These are phyloP conservation scores for Sapria himalayana DNA, from an alignment of 345 rosid species.

Conservation along the genomic window DNA sequence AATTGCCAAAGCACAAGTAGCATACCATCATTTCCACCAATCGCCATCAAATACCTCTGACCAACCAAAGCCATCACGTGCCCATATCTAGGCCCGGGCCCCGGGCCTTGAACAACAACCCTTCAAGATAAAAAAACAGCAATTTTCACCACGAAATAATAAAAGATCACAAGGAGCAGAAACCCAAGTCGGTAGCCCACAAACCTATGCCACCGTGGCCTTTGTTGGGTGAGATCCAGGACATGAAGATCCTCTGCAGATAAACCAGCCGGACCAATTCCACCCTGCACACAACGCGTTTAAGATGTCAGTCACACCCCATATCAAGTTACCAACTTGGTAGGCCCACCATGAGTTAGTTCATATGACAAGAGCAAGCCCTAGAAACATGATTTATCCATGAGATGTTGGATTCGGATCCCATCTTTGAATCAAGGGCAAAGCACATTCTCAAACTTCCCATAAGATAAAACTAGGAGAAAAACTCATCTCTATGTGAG, in stretches of 20 bases:
- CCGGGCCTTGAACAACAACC: conserved; percentile 98
- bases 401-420: too few relatives aligned
- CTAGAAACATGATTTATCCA: too few relatives aligned
- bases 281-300: too few relatives aligned
- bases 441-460: too few relatives aligned
- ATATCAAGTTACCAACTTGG: too few relatives aligned
- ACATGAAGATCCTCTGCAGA: conserved; percentile 99
- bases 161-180: not conserved
- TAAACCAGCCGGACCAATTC: conserved; percentile 97
- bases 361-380: too few relatives aligned
- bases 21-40: conserved; percentile 98
- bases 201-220: conserved; percentile 97
- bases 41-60: conserved; percentile 97
- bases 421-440: too few relatives aligned
- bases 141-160: conserved; percentile 7
- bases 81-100: conserved; percentile 98
- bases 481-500: too few relatives aligned
- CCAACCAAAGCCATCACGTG: conserved; percentile 99
- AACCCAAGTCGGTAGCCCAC: not conserved
- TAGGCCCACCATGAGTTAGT: too few relatives aligned
- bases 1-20: too few relatives aligned
- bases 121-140: conserved; percentile 19
- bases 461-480: too few relatives aligned
- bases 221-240: conserved; percentile 87
- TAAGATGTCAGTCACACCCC: too few relatives aligned